Evolutionary conservation across 2,329 filamentous ascomycete genomes (phyloP), one percentile per base, ranked within the genome.

Genomic region (Aspergillus clavatus): DNA sequence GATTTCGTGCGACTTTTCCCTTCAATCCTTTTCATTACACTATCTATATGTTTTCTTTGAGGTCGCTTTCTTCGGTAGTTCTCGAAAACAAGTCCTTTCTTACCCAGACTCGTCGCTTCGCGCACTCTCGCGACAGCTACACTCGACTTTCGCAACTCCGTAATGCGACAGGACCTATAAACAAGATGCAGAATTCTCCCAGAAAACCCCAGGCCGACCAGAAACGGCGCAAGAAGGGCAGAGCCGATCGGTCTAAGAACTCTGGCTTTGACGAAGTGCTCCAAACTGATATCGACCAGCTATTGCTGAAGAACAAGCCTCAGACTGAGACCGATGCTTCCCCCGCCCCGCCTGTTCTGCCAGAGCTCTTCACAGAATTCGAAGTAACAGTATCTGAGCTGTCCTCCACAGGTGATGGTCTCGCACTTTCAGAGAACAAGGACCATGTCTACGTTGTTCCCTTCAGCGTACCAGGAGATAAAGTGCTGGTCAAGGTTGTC

Each of bases 321-420:
- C 53, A 53, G 16, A 48, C 54, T 19, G 53, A 60, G 11, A 52
- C 52, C 28, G 60, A 65, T 5, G 38, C 53, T 3, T 47, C 48
- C 35, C 50, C 59, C 14, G 40, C 49, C 22, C 47, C 53, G 21
- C 47, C 54, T n/a, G 44, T 49, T 18, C 54, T 89, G 2, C 86
- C 87, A 1, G 79, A 84, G 53, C 74, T 75, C 29, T 86, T 86
- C 47, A 78, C 81, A 5, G 87, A 95, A 63, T 81, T 93, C 31
- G 84, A 95, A 42, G 80, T 97, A 31, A 82, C 85, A n/a, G 83
- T 97, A 46, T 68, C 82, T 5, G 81, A 87, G 54, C 75, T 97
- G 26, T 95, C 91, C 0, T 97, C 91, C 0, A 95, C 88, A 0
- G 93, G 93, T 42, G 93, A 97, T 56, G 93, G 89, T 2, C 78